A percentile compares a stretch with the other conserved stretches of the same genome.
Evolutionary conservation across 805 yeast genomes (phyloP).

Genomic region (Yamadazyma scolyti): DNA sequence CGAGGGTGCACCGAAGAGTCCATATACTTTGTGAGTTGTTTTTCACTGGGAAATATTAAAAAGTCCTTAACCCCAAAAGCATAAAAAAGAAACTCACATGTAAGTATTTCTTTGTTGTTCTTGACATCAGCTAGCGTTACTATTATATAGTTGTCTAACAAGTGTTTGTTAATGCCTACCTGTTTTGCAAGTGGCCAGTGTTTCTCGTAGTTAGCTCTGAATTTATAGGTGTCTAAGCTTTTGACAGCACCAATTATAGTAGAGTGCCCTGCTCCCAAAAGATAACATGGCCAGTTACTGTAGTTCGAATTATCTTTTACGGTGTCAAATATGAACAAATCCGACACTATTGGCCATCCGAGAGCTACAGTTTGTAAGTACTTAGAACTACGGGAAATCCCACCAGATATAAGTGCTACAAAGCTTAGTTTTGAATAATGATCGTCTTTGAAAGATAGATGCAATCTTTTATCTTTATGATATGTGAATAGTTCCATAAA

Average conservation of each 20-base stretch:
- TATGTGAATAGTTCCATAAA: conserved; percentile 25
- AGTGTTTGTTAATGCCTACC: conserved; percentile 31
- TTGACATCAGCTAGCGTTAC: conserved; percentile 27
- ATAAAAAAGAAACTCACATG: conserved; percentile 42
- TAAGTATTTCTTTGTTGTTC: conserved; percentile 25
- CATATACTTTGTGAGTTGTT: conserved; percentile 8
- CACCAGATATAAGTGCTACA: conserved; percentile 63
- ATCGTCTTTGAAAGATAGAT: conserved; percentile 4
- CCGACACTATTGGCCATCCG: conserved; percentile 82
- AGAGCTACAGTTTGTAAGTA: conserved; percentile 73
- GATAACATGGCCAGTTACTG: conserved; percentile 47
- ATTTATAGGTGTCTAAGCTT: conserved; percentile 48
- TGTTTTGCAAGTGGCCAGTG: conserved; percentile 37
- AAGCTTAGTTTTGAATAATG: conserved; percentile 34
- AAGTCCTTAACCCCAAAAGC: conserved; percentile 41
- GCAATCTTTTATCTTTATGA: conserved; percentile 4
- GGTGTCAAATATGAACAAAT: conserved; percentile 52
- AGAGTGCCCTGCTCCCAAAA: conserved; percentile 74
- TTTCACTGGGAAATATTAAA: conserved; percentile 1
- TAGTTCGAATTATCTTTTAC: conserved; percentile 20
- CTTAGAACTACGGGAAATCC: conserved; percentile 63
- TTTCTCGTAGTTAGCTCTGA: conserved; percentile 31
- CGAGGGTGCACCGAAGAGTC: too few relatives aligned
- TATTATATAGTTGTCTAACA: conserved; percentile 34
- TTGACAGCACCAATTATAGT: conserved; percentile 37